phyloP scores from a whole-genome alignment of 2,329 filamentous ascomycete genomes.

The Penicillium sp. region DNA sequence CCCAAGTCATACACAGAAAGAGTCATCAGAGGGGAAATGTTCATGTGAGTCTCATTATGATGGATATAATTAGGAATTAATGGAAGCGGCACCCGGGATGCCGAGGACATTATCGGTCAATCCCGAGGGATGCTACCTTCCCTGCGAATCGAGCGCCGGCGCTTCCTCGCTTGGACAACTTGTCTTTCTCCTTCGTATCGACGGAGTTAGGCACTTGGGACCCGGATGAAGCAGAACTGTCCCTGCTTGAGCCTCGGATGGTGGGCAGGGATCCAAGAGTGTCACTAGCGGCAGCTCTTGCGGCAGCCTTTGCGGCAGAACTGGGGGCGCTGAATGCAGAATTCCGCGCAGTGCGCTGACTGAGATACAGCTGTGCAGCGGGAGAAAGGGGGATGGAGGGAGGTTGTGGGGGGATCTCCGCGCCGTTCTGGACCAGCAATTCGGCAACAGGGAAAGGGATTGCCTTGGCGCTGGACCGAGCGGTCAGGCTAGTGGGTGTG shows the following conservation, averaged over 20 bases:
- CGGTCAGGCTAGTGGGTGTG: slow-evolving; percentile 36
- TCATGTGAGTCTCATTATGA: slow-evolving; percentile 25
- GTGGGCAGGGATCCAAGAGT: slow-evolving; percentile 62
- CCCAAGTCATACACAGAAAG: slow-evolving; percentile 10
- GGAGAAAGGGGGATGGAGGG: slow-evolving; percentile 82
- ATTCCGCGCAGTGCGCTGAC: slow-evolving; percentile 61
- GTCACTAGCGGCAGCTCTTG: slow-evolving; percentile 48
- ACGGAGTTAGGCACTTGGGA: slow-evolving; percentile 32
- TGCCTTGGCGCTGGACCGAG: slow-evolving; percentile 36
- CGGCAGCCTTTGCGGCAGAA: slow-evolving; percentile 46
- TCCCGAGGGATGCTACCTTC: slow-evolving; percentile 46
- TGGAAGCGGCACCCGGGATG: not conserved
- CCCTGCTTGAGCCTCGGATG: slow-evolving; percentile 39
- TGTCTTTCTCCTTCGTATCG: slow-evolving; percentile 60
- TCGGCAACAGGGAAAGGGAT: slow-evolving; percentile 86
- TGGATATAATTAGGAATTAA: slow-evolving; percentile 21
- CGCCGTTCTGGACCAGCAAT: slow-evolving; percentile 88
- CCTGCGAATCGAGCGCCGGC: slow-evolving; percentile 67
- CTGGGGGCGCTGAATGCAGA: slow-evolving; percentile 31
- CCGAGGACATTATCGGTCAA: slow-evolving; percentile 36
- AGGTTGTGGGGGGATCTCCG: slow-evolving; percentile 72
- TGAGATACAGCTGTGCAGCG: slow-evolving; percentile 79
- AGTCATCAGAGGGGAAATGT: slow-evolving; percentile 17
- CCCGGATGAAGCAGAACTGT: slow-evolving; percentile 22
- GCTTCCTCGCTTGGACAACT: slow-evolving; percentile 75